These are phyloP conservation scores for Aspergillaceae sp. DNA, from an alignment of 2,329 filamentous ascomycete species.

Conservation along the genomic window DNA sequence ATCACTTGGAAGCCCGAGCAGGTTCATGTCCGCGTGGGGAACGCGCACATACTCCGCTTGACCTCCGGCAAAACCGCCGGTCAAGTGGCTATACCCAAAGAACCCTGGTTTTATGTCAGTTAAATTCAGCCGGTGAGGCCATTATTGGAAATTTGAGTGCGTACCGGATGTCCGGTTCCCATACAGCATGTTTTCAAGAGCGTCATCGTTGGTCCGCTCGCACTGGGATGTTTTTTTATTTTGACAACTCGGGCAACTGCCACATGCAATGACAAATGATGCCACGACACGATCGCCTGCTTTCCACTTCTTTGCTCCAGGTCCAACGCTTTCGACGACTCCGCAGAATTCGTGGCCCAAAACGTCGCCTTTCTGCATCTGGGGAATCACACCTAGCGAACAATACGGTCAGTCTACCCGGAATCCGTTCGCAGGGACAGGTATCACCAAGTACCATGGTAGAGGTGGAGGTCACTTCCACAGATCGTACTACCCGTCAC, in stretches of 20 bases:
- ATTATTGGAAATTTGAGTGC: neutral
- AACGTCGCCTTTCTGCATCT: conserved; percentile 58
- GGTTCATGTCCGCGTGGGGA: conserved; percentile 69
- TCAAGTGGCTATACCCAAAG: conserved; percentile 66
- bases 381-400: conserved; percentile 40
- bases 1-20: conserved; percentile 66
- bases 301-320: conserved; percentile 46
- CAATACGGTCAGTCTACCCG: neutral
- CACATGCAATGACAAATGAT: conserved; percentile 71
- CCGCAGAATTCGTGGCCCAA: conserved; percentile 53
- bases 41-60: conserved; percentile 83
- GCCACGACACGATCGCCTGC: conserved; percentile 66
- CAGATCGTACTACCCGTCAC: conserved; percentile 60
- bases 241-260: conserved; percentile 64
- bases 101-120: conserved; percentile 37
- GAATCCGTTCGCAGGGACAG: neutral
- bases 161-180: conserved; percentile 62
- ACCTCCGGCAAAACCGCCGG: conserved; percentile 76
- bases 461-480: conserved; percentile 51
- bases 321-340: conserved; percentile 47
- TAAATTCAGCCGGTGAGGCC: neutral
- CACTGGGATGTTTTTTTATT: conserved; percentile 72
- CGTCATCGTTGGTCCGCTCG: conserved; percentile 69
- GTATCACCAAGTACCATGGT: conserved; percentile 26
- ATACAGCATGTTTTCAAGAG: conserved; percentile 64